Conservation (phyloP, 2,329 filamentous ascomycete species). For the Torrubiellomyces zombiae region DNA sequence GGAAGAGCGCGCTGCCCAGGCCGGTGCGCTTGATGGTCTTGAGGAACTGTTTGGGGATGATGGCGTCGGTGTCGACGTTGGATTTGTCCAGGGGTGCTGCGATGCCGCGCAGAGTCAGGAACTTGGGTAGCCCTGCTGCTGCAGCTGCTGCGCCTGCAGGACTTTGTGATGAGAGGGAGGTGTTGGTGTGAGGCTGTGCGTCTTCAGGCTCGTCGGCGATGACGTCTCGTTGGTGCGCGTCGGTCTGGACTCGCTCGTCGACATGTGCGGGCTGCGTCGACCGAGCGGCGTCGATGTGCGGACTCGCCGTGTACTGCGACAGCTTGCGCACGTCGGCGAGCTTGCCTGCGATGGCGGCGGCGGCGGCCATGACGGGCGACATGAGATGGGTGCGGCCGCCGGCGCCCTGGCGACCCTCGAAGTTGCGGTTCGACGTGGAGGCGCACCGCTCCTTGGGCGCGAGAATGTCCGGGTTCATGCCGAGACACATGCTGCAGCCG, state of each 20-base stretch:
- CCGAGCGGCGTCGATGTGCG: constrained; percentile 41
- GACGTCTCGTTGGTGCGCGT: constrained; percentile 34
- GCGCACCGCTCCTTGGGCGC: constrained; percentile 86
- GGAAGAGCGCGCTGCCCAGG: constrained; percentile 75
- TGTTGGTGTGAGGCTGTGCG: constrained; percentile 47
- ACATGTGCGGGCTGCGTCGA: constrained; percentile 26
- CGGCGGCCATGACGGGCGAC: constrained; percentile 93
- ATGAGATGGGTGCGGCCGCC: constrained; percentile 84
- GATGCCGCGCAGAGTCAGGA: constrained; percentile 68
- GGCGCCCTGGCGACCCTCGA: constrained; percentile 89
- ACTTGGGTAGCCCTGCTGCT: constrained; percentile 60
- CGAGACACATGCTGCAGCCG: constrained; percentile 96
- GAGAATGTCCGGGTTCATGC: constrained; percentile 98
- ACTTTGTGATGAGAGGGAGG: constrained; percentile 20
- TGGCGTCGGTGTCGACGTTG: constrained; percentile 97
- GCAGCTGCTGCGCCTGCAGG: constrained; percentile 12
- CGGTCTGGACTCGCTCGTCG: constrained; percentile 34
- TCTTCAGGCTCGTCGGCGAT: constrained; percentile 47
- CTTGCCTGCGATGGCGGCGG: constrained; percentile 76
- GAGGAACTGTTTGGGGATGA: constrained; percentile 97
- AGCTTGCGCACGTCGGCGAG: constrained; percentile 82
- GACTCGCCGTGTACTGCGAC: constrained; percentile 39
- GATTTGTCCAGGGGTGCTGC: constrained; percentile 74
- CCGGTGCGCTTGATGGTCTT: constrained; percentile 98
- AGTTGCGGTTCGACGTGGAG: constrained; percentile 92